phyloP scores from a whole-genome alignment of 306 rosid species.

The Medicago truncatula region MtrunA17r5.0-ANR NC_053045.1:51019001-51019500 shows the following conservation, averaged over 20 bases:
- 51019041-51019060: slow-evolving; percentile 94
- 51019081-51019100: slow-evolving; percentile 62
- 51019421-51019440: slow-evolving; percentile 45
- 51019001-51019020: slow-evolving; percentile 81
- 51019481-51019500: slow-evolving; percentile 26
- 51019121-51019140: slow-evolving; percentile 7
- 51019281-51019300: slow-evolving; percentile 96
- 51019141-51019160: background rate
- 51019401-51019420: slow-evolving; percentile 69
- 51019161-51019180: slow-evolving; percentile 11
- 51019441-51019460: slow-evolving; percentile 17
- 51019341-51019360: slow-evolving; percentile 91
- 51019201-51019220: slow-evolving; percentile 96
- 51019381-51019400: slow-evolving; percentile 99
- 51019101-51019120: slow-evolving; percentile 15
- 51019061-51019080: slow-evolving; percentile 96
- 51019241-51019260: slow-evolving; percentile 87
- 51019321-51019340: slow-evolving; percentile 91
- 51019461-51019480: slow-evolving; percentile 10
- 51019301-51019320: slow-evolving; percentile 84
- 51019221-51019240: slow-evolving; percentile 93
- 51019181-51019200: slow-evolving; percentile 82
- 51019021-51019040: slow-evolving; percentile 77
- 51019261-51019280: slow-evolving; percentile 92
- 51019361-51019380: slow-evolving; percentile 94